Conservation (phyloP, 257 asterid genomes). For the Solanum commersonii region DNA sequence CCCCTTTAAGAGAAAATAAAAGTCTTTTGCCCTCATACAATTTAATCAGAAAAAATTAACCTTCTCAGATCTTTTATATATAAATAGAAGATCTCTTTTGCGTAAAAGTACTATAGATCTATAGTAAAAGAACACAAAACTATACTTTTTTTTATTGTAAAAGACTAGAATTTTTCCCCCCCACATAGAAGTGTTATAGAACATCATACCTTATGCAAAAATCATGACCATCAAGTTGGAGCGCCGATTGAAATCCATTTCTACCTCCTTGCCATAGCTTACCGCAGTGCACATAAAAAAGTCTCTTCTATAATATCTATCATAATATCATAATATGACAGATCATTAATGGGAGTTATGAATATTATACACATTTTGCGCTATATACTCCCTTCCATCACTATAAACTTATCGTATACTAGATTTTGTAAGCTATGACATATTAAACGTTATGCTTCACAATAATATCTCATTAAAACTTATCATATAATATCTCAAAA, state of each 20-base stretch:
- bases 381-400: not conserved
- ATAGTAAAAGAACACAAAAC: not conserved
- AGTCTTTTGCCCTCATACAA: not conserved
- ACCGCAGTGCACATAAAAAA: not conserved
- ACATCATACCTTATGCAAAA: not conserved
- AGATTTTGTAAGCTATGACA: no score
- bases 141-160: no score
- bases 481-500: not conserved
- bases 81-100: not conserved
- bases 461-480: not conserved
- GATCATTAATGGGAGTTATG: not conserved
- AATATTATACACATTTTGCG: not conserved
- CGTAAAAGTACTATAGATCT: no score
- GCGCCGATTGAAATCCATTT: not conserved
- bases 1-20: not conserved
- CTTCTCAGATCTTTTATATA: not conserved
- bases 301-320: not conserved
- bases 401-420: not conserved
- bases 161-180: no score
- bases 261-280: not conserved
- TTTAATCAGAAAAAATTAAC: not conserved
- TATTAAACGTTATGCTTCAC: no score
- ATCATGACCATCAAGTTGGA: no score
- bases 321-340: not conserved
- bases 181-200: not conserved